Evolutionary conservation across 345 rosid genomes (phyloP), one percentile per base, ranked within the genome.

Genomic region (Durio zibethinus): DNA sequence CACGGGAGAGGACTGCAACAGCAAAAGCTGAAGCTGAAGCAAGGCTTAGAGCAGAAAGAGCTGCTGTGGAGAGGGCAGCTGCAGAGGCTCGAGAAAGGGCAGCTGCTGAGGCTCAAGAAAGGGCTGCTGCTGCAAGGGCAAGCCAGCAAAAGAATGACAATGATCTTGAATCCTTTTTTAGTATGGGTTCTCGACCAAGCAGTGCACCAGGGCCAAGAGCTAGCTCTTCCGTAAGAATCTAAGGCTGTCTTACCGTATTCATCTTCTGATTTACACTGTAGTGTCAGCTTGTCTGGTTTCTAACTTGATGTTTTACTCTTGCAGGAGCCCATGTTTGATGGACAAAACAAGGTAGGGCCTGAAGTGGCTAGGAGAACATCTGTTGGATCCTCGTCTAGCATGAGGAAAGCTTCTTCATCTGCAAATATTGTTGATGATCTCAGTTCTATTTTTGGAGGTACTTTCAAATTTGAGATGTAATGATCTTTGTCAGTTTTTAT

Each of bases 381-480:
- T 76, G 88, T 77, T 71, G 89, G 86, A 78, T 64, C 86, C 63
- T 47, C 95, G 23, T 79, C 94, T 77, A 87, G 74, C 86, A 83
- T 93, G 83, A 90, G 88, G 80, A 96, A 92, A 88, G 87, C 94
- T 59, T 89, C 98, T 82, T 92, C 99, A 76, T 73, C 85, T 45
- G 81, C 93, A 72, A 92, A 90, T 69, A 80, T 91, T 82, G 97
- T 85, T 61, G 98, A 93, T 71, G 97, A 93, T 84, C 90, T 94
- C 76, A 82, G 92, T 71, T 92, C 98, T 76, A 89, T 96, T 78
- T 93, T 96, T 82, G 97, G 97, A 88, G 98, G 97, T 93, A 87
- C 4, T 75, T 48, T 4, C 10, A 14, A 59, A 72, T 76, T 52
- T 36, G 69, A 77, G 48, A 36, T 60, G 50, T 27, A 54, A 74